These are phyloP conservation scores for Penicillium cinerascens DNA, from an alignment of 495 filamentous ascomycete species.

Conservation along the genomic window DNA sequence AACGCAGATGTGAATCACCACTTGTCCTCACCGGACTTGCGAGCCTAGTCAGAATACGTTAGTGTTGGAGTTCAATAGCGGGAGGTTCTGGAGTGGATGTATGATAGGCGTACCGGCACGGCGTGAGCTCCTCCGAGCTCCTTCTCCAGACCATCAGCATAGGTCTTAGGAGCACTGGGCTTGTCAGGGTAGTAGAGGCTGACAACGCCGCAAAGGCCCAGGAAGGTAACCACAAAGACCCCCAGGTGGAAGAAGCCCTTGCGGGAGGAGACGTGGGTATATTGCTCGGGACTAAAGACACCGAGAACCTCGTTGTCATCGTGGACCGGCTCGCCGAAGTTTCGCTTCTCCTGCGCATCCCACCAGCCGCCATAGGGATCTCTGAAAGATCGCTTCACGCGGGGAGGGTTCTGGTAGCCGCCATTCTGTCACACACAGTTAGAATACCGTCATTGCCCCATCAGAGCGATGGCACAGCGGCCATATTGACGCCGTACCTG, in stretches of 20 bases:
- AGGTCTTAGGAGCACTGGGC: conserved; percentile 71
- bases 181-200: conserved; percentile 81
- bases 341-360: conserved; percentile 94
- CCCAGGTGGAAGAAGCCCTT: conserved; percentile 73
- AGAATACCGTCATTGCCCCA: neutral
- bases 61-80: neutral
- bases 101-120: conserved; percentile 32
- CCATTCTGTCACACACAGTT: conserved; percentile 62
- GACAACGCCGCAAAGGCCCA: conserved; percentile 68
- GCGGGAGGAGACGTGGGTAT: conserved; percentile 73
- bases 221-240: conserved; percentile 64
- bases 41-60: conserved; percentile 30
- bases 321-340: conserved; percentile 92
- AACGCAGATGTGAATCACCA: conserved; percentile 32
- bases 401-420: conserved; percentile 84
- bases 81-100: neutral
- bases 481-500: conserved; percentile 56
- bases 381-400: conserved; percentile 78
- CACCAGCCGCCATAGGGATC: conserved; percentile 95
- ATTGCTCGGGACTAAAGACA: conserved; percentile 84
- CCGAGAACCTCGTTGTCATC: conserved; percentile 96
- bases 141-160: conserved; percentile 74
- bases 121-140: conserved; percentile 74
- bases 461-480: conserved; percentile 1
- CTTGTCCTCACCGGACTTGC: conserved; percentile 40